Evolutionary conservation across 176 grass and related monocot species (phyloP), one percentile per base, ranked within the genome.

Genomic region (Hsuehochloa calcarea): DNA sequence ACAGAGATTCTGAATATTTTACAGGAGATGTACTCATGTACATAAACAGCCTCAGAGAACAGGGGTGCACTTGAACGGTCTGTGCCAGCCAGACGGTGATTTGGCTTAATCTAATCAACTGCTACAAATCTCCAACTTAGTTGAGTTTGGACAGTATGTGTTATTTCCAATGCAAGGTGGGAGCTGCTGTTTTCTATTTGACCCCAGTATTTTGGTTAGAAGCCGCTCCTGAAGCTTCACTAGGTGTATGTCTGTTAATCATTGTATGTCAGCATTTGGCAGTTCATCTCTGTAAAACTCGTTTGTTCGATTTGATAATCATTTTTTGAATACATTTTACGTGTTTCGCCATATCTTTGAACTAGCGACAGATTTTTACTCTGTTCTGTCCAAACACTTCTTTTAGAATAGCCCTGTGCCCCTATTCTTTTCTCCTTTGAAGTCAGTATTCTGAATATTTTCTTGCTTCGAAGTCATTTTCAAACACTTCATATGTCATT

Each of bases 31-130:
- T 61, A 29, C 16, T 34, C 31, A 72, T 61, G 38, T 39, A 39
- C 38, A 39, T 39, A 39, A 79, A 44, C n/a, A 68, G 34, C 67
- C 27, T 73, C 62, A 62, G 59, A 47, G 31, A 20, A 65, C 29
- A 72, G 23, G 56, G 29, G 10, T 46, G 3, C 39, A 31, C 31
- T 68, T 58, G 31, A 47, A 63, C 17, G 0, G 29, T 51, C 4
- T 3, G 46, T 27, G 22, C 44, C 14, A 34, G 16, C 41, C 41
- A 14, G 17, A 29, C 9, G 0, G 7, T 65, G 51, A 49, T 75
- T 39, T 78, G 65, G 74, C 67, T 38, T 41, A 39, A 37, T 64
- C 44, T 70, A 90, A 15, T 60, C 27, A 38, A 82, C 8, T 64
- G 65, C 40, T 31, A 10, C 35, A 82, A 20, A 62, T 68, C 31